phyloP scores from a whole-genome alignment of 148 eudicot genomes.

The Cornus kousa region DNA sequence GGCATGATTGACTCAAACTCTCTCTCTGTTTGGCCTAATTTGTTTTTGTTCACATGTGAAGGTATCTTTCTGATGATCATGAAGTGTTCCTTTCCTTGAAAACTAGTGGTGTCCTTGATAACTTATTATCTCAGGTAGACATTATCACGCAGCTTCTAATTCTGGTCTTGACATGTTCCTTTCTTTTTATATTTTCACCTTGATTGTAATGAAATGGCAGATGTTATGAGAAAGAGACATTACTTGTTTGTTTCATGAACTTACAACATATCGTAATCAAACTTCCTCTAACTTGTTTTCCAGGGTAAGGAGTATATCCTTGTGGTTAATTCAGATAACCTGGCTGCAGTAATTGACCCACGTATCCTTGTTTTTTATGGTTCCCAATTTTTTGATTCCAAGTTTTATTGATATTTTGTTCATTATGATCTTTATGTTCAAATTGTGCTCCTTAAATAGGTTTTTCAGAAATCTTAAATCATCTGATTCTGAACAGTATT shows the following conservation, averaged over 20 bases:
- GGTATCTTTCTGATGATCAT: constrained; percentile 21
- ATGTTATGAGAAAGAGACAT: background rate
- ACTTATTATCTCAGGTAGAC: constrained; percentile 39
- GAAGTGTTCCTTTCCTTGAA: constrained; percentile 40
- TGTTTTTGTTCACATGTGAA: constrained; percentile 17
- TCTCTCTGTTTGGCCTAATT: constrained; percentile 6
- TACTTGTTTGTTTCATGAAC: background rate
- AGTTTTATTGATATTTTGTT: background rate
- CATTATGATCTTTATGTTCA: background rate
- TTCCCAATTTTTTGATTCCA: background rate
- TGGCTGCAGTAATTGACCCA: constrained; percentile 40
- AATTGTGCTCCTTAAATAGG: constrained; percentile 35
- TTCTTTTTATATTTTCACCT: background rate
- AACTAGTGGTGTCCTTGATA: constrained; percentile 41
- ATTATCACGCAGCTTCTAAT: background rate
- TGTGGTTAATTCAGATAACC: constrained; percentile 37
- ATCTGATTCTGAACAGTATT: constrained; percentile 35
- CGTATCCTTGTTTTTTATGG: constrained; percentile 35
- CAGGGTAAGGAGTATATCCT: constrained; percentile 61
- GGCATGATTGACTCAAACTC: background rate
- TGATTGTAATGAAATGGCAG: background rate
- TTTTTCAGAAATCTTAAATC: constrained; percentile 44
- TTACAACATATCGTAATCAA: background rate
- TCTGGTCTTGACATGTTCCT: background rate
- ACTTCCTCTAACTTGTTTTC: constrained; percentile 8